These are phyloP conservation scores for Truncatella angustata DNA, from an alignment of 2,329 filamentous ascomycete genomes.

Conservation along the genomic window DNA sequence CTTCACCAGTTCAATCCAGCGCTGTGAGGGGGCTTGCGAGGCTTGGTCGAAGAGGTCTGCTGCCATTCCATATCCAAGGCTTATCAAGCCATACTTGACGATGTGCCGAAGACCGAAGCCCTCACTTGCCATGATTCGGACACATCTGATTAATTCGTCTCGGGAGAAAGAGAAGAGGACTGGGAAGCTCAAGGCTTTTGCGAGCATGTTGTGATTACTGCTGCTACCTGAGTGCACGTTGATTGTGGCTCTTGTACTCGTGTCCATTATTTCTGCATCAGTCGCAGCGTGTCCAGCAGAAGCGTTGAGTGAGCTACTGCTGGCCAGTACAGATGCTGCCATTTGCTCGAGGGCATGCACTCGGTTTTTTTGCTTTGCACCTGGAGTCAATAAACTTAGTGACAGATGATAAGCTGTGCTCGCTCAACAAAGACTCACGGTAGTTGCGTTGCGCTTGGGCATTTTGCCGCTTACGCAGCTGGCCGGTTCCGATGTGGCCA, in stretches of 20 bases:
- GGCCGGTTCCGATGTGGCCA: background rate
- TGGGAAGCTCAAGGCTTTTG: background rate
- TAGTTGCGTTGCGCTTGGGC: background rate
- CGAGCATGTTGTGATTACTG: background rate
- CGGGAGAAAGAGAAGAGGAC: background rate
- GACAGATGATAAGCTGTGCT: background rate
- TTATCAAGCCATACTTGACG: slow-evolving; percentile 12
- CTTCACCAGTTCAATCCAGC: background rate
- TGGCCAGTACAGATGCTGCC: background rate
- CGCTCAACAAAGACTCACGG: background rate
- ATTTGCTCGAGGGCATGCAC: background rate
- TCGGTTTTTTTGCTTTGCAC: background rate
- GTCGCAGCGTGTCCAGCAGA: background rate
- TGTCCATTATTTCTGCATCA: too few species aligned
- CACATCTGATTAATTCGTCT: slow-evolving; percentile 1
- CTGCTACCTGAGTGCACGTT: too few species aligned
- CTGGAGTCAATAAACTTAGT: background rate
- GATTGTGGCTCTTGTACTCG: too few species aligned
- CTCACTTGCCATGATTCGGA: slow-evolving; percentile 10
- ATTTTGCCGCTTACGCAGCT: background rate
- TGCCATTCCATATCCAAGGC: slow-evolving; percentile 9
- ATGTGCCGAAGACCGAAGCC: slow-evolving; percentile 11
- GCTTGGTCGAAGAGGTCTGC: slow-evolving; percentile 6
- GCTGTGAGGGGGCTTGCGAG: background rate
- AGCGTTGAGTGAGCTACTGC: background rate